Percentiles rank a stretch among this genome's conserved stretches.
phyloP scores from a whole-genome alignment of 2,329 filamentous ascomycete species.

The Blastomyces percursus region DNA sequence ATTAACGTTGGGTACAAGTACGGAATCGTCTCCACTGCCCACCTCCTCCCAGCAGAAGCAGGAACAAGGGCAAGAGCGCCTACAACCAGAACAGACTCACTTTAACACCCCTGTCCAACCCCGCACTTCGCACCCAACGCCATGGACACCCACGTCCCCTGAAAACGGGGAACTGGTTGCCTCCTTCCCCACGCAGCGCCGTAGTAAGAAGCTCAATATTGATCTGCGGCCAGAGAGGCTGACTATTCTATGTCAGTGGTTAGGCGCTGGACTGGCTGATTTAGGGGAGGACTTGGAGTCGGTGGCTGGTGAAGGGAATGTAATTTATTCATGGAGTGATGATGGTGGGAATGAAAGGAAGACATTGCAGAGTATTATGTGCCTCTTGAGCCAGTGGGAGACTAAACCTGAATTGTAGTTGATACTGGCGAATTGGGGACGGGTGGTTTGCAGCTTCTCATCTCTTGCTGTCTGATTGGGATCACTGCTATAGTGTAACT shows the following conservation, averaged over 20 bases:
- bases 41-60: background rate
- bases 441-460: background rate
- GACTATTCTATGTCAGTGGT: conserved; percentile 10
- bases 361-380: background rate
- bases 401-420: background rate
- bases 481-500: background rate
- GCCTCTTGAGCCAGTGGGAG: background rate
- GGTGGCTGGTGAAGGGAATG: background rate
- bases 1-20: background rate
- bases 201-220: conserved; percentile 26
- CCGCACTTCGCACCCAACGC: background rate
- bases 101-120: background rate
- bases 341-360: background rate
- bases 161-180: conserved; percentile 28
- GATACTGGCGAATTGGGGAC: background rate
- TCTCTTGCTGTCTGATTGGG: background rate
- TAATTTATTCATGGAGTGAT: background rate
- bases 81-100: conserved; percentile 1
- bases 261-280: background rate
- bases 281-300: background rate
- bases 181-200: conserved; percentile 12
- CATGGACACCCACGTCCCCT: conserved; percentile 20
- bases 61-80: background rate
- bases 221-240: conserved; percentile 21
- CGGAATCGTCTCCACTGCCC: background rate